These are phyloP conservation scores for Suillus discolor DNA, from an alignment of 768 basidiomycete species.

Conservation along the genomic window DNA sequence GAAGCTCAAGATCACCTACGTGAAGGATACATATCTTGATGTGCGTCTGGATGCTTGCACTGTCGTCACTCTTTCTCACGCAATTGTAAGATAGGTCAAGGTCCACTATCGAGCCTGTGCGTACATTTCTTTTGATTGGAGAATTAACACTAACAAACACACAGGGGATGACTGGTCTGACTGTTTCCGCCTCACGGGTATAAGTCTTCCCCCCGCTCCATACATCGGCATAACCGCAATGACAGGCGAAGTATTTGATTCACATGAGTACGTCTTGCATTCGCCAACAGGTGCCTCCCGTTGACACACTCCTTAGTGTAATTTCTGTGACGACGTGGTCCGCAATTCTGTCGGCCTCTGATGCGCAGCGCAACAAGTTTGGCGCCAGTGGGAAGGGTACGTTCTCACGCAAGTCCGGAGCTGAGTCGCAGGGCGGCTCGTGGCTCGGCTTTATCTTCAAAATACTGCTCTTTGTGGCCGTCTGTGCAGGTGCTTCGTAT, in stretches of 20 bases:
- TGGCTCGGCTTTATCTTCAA: slow-evolving; percentile 54
- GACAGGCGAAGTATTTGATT: slow-evolving; percentile 92
- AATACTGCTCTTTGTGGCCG: slow-evolving; percentile 54
- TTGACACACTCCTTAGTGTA: slow-evolving; percentile 50
- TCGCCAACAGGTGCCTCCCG: slow-evolving; percentile 4
- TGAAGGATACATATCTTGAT: slow-evolving; percentile 80
- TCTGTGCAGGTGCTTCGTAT: slow-evolving; percentile 58
- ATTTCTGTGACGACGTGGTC: slow-evolving; percentile 79
- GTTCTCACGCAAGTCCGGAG: slow-evolving; percentile 18
- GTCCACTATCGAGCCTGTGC: slow-evolving; percentile 86
- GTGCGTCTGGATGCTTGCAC: slow-evolving; percentile 43
- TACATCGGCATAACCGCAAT: slow-evolving; percentile 91
- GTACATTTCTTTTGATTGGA: slow-evolving; percentile 23
- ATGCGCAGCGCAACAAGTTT: slow-evolving; percentile 49
- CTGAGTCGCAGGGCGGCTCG: slow-evolving; percentile 38
- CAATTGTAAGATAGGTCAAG: slow-evolving; percentile 60
- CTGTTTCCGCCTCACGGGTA: slow-evolving; percentile 78
- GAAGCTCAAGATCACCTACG: slow-evolving; percentile 86
- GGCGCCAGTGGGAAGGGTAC: slow-evolving; percentile 14
- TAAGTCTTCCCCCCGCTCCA: slow-evolving; percentile 66
- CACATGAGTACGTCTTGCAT: slow-evolving; percentile 74
- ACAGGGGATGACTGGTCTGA: slow-evolving; percentile 90
- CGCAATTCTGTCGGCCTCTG: slow-evolving; percentile 60
- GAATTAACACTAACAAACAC: background rate
- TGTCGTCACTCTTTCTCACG: background rate